phyloP scores from a whole-genome alignment of 1,284 basidiomycete species.

The Vanrija sp. region DNA sequence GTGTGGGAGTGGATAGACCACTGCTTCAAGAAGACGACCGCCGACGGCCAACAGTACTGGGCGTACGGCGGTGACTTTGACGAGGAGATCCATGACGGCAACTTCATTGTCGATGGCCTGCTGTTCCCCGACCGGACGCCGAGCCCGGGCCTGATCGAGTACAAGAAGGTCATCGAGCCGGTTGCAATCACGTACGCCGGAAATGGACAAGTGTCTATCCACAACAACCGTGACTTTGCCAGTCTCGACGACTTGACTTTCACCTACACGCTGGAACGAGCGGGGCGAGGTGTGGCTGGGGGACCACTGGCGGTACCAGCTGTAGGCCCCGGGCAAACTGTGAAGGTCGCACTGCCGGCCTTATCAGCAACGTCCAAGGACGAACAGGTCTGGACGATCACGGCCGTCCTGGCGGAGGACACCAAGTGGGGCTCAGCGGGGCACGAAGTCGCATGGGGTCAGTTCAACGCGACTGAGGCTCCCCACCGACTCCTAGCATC shows the following conservation, averaged over 20 bases:
- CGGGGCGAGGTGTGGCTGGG: not conserved
- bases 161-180: conserved; percentile 19
- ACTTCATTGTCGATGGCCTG: conserved; percentile 26
- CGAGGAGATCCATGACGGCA: conserved; percentile 23
- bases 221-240: conserved; percentile 14
- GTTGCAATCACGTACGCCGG: conserved; percentile 1
- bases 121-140: conserved; percentile 26
- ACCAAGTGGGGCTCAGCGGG: conserved; percentile 13
- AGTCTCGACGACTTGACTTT: conserved; percentile 5
- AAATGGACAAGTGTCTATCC: not conserved
- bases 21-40: conserved; percentile 10
- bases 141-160: conserved; percentile 19
- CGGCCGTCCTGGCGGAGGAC: not conserved
- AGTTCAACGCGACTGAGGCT: not conserved
- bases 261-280: conserved; percentile 14
- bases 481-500: not conserved
- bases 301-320: conserved; percentile 5
- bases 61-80: conserved; percentile 31
- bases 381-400: conserved; percentile 3
- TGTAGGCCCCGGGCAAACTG: not conserved
- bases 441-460: conserved; percentile 19
- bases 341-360: conserved; percentile 1
- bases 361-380: not conserved
- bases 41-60: conserved; percentile 15
- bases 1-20: conserved; percentile 34